phyloP scores from a whole-genome alignment of 805 yeast species.

The Pichia phayaonensis region DNA sequence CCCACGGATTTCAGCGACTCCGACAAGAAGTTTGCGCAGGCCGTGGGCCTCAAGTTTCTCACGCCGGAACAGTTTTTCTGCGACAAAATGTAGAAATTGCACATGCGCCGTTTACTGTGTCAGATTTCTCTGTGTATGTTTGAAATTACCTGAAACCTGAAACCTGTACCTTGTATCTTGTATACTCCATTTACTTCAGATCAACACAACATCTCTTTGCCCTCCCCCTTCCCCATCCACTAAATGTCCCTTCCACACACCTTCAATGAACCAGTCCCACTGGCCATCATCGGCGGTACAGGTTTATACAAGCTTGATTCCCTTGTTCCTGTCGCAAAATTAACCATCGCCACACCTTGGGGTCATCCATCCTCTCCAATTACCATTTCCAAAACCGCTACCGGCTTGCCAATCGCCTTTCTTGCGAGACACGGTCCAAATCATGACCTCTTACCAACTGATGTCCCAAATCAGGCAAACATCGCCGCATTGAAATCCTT shows the following conservation, averaged over 20 bases:
- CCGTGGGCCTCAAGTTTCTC: constrained; percentile 44
- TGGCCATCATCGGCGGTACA: constrained; percentile 96
- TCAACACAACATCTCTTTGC: too few species aligned
- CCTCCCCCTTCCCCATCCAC: neutral
- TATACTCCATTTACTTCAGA: too few species aligned
- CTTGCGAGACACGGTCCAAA: constrained; percentile 90
- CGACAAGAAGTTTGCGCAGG: constrained; percentile 63
- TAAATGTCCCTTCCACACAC: constrained; percentile 33
- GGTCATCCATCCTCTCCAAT: constrained; percentile 93
- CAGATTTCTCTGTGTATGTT: too few species aligned
- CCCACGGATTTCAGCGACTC: constrained; percentile 69
- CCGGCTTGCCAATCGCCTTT: constrained; percentile 85
- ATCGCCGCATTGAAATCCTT: constrained; percentile 88
- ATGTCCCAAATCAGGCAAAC: constrained; percentile 89
- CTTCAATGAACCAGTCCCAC: constrained; percentile 58
- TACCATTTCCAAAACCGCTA: constrained; percentile 71
- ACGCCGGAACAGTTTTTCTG: constrained; percentile 52
- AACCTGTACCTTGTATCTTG: too few species aligned
- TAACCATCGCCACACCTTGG: constrained; percentile 91
- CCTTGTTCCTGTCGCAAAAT: constrained; percentile 75
- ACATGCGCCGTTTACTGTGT: too few species aligned
- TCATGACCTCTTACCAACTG: constrained; percentile 85
- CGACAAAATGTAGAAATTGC: too few species aligned
- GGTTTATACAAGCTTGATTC: constrained; percentile 88
- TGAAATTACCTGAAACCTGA: too few species aligned